Base-by-base conservation (phyloP, 192 early-diverging fungal species). In the Backusella parvicylindrica region DNA sequence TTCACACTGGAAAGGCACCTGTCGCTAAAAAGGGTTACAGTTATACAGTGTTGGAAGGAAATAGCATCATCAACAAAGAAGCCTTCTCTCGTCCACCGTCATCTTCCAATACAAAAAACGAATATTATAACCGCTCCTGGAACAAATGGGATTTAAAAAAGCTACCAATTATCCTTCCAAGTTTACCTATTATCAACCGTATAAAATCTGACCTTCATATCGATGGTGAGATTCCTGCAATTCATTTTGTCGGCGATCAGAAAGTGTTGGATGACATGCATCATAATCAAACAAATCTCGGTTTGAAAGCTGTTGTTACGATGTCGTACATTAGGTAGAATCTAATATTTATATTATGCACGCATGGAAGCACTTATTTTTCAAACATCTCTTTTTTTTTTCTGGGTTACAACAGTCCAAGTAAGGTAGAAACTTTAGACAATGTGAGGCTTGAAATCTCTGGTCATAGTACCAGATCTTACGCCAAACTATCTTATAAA, bases 241-340 rank as follows among this genome's bases (percentile, higher is more conserved):
- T 68, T 0, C 37, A 68, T 38, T 37, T 68, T 26, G 33, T 38
- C 23, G 66, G 66, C 12, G 4, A 68, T 6, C 66, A 68, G 35
- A 12, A 31, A 4, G 66, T 1, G 1, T 38, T 68, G 2, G 66
- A 68, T 3, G 8, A 18, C 3, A 68, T 68, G 35, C 66, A 68
- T 13, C 2, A 7, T 18, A 68, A 40, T 12, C 53, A 26, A 60
- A 2, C 2, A 28, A 37, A 13, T 9, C 0, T 26, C 1, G 66
- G 12, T 4, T 37, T 68, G 21, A 68, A 9, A 23, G 33, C 12
- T 4, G 0, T 2, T 37, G 66, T 35, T 23, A 36, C 38, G 16
- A n/a, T 68, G 33, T 23, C 66, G 38, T 68, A 68, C n/a, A 68
- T 68, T n/a, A 68, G 66, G 66, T 26, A 23, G 8, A 26, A 56